A percentile compares a stretch with the other conserved stretches of the same genome.
Conservation (phyloP, 768 basidiomycete species). For the Auricularia heimuer region DNA sequence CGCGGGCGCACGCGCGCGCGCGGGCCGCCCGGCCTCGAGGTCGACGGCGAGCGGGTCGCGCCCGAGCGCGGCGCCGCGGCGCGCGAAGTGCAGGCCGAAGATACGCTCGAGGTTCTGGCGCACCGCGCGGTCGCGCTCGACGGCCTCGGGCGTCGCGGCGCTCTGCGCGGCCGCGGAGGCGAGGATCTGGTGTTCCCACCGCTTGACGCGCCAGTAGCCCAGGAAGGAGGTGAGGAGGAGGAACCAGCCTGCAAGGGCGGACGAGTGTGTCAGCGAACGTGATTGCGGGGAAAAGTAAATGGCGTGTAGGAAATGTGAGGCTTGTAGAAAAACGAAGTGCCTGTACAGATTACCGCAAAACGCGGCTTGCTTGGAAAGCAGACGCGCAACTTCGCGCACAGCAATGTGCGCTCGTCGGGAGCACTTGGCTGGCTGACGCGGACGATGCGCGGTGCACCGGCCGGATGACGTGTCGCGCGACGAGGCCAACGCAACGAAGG, state of each 20-base stretch:
- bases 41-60: not conserved
- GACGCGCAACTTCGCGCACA: not conserved
- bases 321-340: not conserved
- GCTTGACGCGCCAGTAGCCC: slow-evolving; percentile 76
- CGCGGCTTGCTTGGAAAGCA: no score
- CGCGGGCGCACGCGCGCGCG: not conserved
- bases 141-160: slow-evolving; percentile 32
- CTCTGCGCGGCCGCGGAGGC: slow-evolving; percentile 22
- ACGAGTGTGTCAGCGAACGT: slow-evolving; percentile 15
- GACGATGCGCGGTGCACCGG: no score
- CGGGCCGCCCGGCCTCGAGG: not conserved
- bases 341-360: no score
- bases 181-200: slow-evolving; percentile 69
- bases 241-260: slow-evolving; percentile 52
- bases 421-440: no score
- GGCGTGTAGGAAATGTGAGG: not conserved
- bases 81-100: slow-evolving; percentile 36
- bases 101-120: slow-evolving; percentile 41
- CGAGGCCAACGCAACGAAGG: no score
- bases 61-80: not conserved
- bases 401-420: not conserved
- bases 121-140: slow-evolving; percentile 41
- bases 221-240: slow-evolving; percentile 74
- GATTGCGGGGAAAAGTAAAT: not conserved
- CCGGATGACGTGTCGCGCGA: no score